Conservation (phyloP, 108 stramenopile genomes). For the Nitzschia inconspicua region DNA sequence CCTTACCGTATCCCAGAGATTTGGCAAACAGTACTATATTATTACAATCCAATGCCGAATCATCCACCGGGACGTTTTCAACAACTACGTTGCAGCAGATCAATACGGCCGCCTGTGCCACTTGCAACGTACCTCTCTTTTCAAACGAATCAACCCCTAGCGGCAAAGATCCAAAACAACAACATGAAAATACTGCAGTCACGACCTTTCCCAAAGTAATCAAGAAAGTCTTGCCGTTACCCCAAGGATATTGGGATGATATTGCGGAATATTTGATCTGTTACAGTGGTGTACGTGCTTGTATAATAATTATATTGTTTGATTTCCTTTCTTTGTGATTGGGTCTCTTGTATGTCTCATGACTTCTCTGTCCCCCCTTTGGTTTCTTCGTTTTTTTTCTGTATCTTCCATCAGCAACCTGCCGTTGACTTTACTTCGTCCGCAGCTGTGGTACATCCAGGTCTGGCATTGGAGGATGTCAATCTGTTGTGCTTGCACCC, state of each 20-base stretch:
- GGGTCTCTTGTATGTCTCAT: too few relatives aligned
- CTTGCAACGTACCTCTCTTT: neutral
- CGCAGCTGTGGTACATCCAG: conserved; percentile 27
- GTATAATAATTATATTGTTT: neutral
- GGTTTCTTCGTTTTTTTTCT: too few relatives aligned
- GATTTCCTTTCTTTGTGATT: neutral
- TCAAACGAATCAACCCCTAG: neutral
- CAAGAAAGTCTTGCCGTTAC: conserved; percentile 48
- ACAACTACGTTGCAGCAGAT: neutral
- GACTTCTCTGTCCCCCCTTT: too few relatives aligned
- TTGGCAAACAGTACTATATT: neutral
- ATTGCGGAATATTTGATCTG: conserved; percentile 80
- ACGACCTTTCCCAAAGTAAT: conserved; percentile 13
- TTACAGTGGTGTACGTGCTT: conserved; percentile 32
- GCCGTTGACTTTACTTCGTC: conserved; percentile 34
- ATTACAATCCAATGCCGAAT: neutral
- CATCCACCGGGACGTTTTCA: neutral
- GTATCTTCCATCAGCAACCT: conserved; percentile 23
- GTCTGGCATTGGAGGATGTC: conserved; percentile 54
- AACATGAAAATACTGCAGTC: neutral
- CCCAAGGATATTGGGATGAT: conserved; percentile 79
- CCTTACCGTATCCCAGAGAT: neutral
- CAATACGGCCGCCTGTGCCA: neutral
- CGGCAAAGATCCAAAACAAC: neutral
- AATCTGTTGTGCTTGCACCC: conserved; percentile 52